Base-by-base conservation (phyloP, 2,329 filamentous ascomycete genomes). In the Talaromyces sp. region DNA sequence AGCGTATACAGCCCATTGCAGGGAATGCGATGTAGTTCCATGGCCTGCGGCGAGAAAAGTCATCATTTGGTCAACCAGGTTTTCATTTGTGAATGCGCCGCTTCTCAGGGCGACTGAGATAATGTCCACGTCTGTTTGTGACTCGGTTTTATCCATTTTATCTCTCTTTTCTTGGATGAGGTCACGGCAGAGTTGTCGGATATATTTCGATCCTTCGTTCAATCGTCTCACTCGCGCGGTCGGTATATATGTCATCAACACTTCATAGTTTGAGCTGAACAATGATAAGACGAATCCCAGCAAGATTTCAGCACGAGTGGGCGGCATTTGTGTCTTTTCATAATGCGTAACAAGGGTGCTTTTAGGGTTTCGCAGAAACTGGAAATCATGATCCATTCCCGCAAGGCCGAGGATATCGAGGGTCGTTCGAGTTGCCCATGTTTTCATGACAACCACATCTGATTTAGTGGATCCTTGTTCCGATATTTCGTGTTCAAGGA, bases 41-140 rank as follows among this genome's bases (percentile, higher is more conserved):
- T 94, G 91, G 22, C 89, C 89, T 0, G 92, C 92, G 0, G 90
- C 90, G 4, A 96, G 85, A 79, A 96, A 95, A 0, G 91, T 95
- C 91, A 96, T 95, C 74, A 95, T 85, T 77, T 96, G 92, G 75
- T 95, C 90, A 37, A 92, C 86, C n/a, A 96, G 85, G 65, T 92
- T 87, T 59, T 92, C 90, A 67, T 95, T 91, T 16, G 80, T 85
- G 77, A 96, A 95, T 6, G 83, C 86, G 58, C 90, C 90, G 39
- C 88, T 92, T 73, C 88, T 85, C 52, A 96, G 81, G 13, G 92
- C 92, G 0, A 94, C 90, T 0, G 89, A 92, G 39, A 96, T 82
- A 65, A 97, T 95, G 74, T 96, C 92, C 6, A 86, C 76, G 59
- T 33, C 68, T 1, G 77, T 64, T n/a, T 58, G 8, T 7, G 69